These are phyloP conservation scores for Verbascum thapsus DNA, from an alignment of 257 asterid genomes.

Conservation along the genomic window DNA sequence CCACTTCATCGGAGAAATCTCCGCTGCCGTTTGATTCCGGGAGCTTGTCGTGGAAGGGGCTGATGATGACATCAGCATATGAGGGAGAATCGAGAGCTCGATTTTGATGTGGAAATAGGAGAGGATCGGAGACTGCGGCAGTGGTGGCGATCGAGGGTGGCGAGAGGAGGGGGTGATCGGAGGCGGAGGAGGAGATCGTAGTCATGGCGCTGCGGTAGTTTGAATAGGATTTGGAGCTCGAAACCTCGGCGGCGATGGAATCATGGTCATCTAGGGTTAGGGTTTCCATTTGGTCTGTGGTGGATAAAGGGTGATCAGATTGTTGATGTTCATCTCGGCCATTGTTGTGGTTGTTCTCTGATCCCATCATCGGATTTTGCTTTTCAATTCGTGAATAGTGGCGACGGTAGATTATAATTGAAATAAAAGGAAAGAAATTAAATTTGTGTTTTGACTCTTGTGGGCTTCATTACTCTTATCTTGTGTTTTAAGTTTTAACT, in stretches of 20 bases:
- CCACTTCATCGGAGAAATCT: conserved; percentile 39
- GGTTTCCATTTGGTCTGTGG: conserved; percentile 59
- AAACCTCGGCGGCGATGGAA: conserved; percentile 34
- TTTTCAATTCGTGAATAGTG: too few relatives aligned
- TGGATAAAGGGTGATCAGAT: conserved; percentile 41
- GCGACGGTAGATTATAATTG: too few relatives aligned
- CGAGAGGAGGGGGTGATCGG: conserved; percentile 42
- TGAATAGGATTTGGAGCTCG: conserved; percentile 62
- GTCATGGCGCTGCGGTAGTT: conserved; percentile 74
- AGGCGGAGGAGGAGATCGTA: conserved; percentile 48
- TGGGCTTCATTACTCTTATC: too few relatives aligned
- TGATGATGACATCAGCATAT: conserved; percentile 46
- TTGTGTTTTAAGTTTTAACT: too few relatives aligned
- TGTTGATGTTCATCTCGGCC: conserved; percentile 34
- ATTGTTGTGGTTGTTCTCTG: neutral
- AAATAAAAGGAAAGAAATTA: too few relatives aligned
- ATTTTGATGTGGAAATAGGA: conserved; percentile 40
- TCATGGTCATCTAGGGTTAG: conserved; percentile 36
- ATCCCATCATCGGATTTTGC: conserved; percentile 8
- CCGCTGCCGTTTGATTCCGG: conserved; percentile 49
- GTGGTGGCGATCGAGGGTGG: conserved; percentile 49
- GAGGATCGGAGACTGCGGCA: conserved; percentile 67
- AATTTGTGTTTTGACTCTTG: too few relatives aligned
- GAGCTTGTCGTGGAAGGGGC: conserved; percentile 40
- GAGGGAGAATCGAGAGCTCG: conserved; percentile 52